These are phyloP conservation scores for Vigna radiata DNA, from an alignment of 306 rosid species.

Conservation along the genomic window DNA sequence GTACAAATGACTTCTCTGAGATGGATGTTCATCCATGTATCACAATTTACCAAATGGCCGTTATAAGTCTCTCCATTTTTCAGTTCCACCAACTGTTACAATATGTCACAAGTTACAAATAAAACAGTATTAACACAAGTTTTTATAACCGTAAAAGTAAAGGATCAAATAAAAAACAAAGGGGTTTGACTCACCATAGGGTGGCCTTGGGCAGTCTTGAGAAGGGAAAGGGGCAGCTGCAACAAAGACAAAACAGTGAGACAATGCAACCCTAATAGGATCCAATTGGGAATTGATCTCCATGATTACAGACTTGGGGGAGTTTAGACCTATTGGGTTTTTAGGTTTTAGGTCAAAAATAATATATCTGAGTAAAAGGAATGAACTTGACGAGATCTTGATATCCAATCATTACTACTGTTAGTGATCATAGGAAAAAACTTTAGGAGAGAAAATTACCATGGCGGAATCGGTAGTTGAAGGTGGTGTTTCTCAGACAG, in stretches of 20 bases:
- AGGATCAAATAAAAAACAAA: neutral
- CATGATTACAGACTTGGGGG: neutral
- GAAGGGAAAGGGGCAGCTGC: conserved; percentile 95
- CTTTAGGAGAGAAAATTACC: neutral
- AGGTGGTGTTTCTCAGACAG: no score
- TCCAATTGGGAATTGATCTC: conserved; percentile 16
- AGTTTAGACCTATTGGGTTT: conserved; percentile 11
- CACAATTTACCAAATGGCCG: conserved; percentile 97
- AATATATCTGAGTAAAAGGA: neutral
- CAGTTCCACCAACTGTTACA: conserved; percentile 85
- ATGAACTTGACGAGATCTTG: conserved; percentile 42
- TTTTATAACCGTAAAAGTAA: neutral
- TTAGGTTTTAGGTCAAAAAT: conserved; percentile 17
- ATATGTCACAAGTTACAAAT: conserved; percentile 37
- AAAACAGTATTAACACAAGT: conserved; percentile 32
- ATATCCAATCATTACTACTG: neutral
- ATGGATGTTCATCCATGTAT: conserved; percentile 99
- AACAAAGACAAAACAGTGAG: conserved; percentile 24
- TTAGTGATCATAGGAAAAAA: conserved; percentile 11
- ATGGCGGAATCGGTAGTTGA: neutral
- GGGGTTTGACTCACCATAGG: conserved; percentile 66
- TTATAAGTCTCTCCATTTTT: conserved; percentile 99
- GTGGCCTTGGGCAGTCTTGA: conserved; percentile 95
- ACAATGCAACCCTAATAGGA: conserved; percentile 34
- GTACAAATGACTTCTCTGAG: conserved; percentile 98